Base-by-base conservation (phyloP, 2,329 filamentous ascomycete species). In the Ophiocordyceps australis region DNA sequence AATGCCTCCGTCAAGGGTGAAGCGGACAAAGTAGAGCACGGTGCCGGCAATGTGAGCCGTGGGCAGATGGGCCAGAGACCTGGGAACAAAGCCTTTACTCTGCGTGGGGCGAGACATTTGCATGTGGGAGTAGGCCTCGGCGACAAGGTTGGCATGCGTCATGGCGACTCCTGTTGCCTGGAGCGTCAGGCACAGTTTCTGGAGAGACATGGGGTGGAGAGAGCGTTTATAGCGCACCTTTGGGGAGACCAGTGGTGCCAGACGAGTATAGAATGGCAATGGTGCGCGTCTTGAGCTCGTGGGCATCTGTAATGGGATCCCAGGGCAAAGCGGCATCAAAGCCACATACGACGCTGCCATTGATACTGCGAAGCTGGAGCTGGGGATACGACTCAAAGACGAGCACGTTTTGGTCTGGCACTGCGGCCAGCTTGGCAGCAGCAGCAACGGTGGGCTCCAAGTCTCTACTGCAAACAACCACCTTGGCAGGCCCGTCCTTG, bases 271-370 rank as follows among this genome's bases (percentile, higher is more conserved):
- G 32, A 6, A 62, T 42, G 30, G 50, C 57, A n/a, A 52, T 43
- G 11, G 46, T 46, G 26, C 46, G 52, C 13, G 45, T 37, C 20
- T 46, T 45, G 3, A 75, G 46, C 21, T 49, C 45, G 2, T 44
- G 27, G 0, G 43, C 43, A 37, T 72, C 57, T 0, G 62, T 66
- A 22, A 74, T 57, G 14, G 46, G 51, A 19, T 47, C 38, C 71
- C 71, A 76, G 9, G 53, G 42, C 3, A 70, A 43, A 20, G 47
- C 43, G 4, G 49, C 34, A 1, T 46, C 38, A 23, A 47, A 48
- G 9, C 40, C 36, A 20, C 45, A 47, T 6, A 9, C 16, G 7
- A 33, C 20, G 1, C 24, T 18, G 3, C 38, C 42, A 20, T 47
- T 39, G 4, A 29, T 36, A 28, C 38, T 46, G 22, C 32, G 28